Evolutionary conservation across 1,284 basidiomycete genomes (phyloP).

Genomic region (Moniliella sp.): DNA sequence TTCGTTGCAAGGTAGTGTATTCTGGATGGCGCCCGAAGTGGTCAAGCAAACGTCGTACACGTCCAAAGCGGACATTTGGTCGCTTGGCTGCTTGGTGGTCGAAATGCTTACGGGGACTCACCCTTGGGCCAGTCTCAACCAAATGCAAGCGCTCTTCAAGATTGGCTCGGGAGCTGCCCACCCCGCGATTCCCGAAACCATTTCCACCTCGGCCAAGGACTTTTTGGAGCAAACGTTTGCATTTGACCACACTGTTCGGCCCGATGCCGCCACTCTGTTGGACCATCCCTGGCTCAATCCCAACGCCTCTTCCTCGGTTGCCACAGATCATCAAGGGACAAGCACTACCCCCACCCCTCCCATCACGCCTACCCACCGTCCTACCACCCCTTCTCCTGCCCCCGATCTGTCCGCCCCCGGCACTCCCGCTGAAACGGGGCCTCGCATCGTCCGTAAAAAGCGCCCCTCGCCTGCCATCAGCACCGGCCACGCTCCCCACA

Average conservation of each 20-base stretch:
- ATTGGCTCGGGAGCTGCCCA: conserved; percentile 15
- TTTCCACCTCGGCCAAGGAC: conserved; percentile 14
- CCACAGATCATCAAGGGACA: no score
- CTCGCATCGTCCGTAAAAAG: no score
- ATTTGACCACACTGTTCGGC: conserved; percentile 19
- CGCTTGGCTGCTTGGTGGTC: conserved; percentile 82
- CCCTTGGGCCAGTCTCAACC: conserved; percentile 87
- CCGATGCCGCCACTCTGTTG: conserved; percentile 18
- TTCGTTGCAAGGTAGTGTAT: conserved; percentile 68
- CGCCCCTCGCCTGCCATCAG: no score
- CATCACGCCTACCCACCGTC: no score
- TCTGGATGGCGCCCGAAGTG: conserved; percentile 60
- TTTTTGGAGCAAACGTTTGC: conserved; percentile 25
- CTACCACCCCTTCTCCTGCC: no score
- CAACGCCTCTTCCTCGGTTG: no score
- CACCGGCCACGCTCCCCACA: no score
- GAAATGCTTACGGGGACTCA: conserved; percentile 97
- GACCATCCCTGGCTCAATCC: conserved; percentile 14
- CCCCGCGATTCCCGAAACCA: conserved; percentile 23
- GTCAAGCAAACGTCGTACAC: conserved; percentile 88
- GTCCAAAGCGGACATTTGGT: conserved; percentile 92
- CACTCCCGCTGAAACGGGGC: no score
- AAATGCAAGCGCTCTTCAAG: conserved; percentile 52
- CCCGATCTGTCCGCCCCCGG: no score
- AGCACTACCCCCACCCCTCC: no score